A percentile compares a stretch with the other conserved stretches of the same genome.
Conservation (phyloP, 805 yeast species). For the Crinitomyces ghanaensis region DNA sequence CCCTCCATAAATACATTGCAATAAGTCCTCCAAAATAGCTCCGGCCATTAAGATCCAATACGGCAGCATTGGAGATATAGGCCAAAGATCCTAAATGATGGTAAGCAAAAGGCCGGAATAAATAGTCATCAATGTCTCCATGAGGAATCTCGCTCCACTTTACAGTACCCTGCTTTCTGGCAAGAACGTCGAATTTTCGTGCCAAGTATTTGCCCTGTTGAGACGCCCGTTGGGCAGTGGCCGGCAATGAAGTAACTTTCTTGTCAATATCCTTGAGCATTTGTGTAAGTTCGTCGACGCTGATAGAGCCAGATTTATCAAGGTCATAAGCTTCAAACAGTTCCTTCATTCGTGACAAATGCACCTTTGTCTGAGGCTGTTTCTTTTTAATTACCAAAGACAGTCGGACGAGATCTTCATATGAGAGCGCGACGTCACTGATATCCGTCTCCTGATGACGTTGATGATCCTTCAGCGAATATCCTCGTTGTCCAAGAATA, state of each 20-base stretch:
- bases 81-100: conserved; percentile 58
- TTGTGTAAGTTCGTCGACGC: conserved; percentile 39
- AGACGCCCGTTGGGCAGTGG: conserved; percentile 63
- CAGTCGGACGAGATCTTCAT: conserved; percentile 38
- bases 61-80: conserved; percentile 60
- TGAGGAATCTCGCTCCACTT: conserved; percentile 36
- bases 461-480: conserved; percentile 11
- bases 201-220: conserved; percentile 63
- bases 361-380: conserved; percentile 49
- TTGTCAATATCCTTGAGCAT: conserved; percentile 46
- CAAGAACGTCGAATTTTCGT: conserved; percentile 43
- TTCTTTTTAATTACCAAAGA: conserved; percentile 37
- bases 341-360: conserved; percentile 39
- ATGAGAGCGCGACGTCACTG: conserved; percentile 36
- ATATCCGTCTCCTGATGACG: conserved; percentile 38
- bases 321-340: conserved; percentile 42
- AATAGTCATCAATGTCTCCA: conserved; percentile 45
- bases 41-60: conserved; percentile 50
- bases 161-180: conserved; percentile 34
- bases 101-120: conserved; percentile 48
- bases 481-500: conserved; percentile 14
- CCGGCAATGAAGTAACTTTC: conserved; percentile 56
- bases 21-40: conserved; percentile 53
- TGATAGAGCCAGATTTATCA: conserved; percentile 37
- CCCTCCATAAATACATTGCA: conserved; percentile 67